A percentile compares a stretch with the other conserved stretches of the same genome.
Conservation (phyloP, 2,329 filamentous ascomycete genomes). For the Pyricularia pennisetigena region DNA sequence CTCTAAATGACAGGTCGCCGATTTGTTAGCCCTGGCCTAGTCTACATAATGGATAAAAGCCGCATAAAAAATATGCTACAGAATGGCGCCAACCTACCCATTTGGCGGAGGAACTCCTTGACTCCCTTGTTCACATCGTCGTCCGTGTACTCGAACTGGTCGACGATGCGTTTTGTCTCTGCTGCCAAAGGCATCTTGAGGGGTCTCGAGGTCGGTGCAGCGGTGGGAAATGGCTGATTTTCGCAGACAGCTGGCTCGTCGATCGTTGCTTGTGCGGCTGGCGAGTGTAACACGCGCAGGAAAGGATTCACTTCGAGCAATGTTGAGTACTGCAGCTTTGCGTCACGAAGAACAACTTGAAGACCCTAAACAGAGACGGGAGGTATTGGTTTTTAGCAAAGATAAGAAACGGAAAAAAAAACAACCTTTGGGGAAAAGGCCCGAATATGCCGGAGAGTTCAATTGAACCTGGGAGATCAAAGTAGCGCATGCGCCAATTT, state of each 20-base stretch:
- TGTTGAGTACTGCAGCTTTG: slow-evolving; percentile 31
- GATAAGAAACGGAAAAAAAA: background rate
- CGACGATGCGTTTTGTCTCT: slow-evolving; percentile 71
- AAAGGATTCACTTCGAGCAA: slow-evolving; percentile 21
- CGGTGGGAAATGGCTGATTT: slow-evolving; percentile 44
- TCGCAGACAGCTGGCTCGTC: slow-evolving; percentile 38
- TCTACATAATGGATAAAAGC: background rate
- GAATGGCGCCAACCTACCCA: slow-evolving; percentile 42
- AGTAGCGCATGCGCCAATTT: background rate
- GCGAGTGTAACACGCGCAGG: slow-evolving; percentile 27
- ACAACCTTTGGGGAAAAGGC: background rate
- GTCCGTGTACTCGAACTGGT: slow-evolving; percentile 76
- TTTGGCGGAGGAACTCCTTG: slow-evolving; percentile 76
- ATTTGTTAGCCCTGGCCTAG: slow-evolving; percentile 1
- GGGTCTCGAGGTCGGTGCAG: slow-evolving; percentile 42
- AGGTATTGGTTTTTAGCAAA: background rate
- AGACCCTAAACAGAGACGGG: slow-evolving; percentile 8
- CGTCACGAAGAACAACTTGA: slow-evolving; percentile 41
- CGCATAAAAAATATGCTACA: background rate
- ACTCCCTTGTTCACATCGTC: slow-evolving; percentile 72
- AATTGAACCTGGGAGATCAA: background rate
- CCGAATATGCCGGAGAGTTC: background rate
- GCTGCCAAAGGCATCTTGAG: slow-evolving; percentile 53
- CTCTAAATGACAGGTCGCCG: slow-evolving; percentile 33
- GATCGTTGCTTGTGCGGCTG: slow-evolving; percentile 25